Percentiles rank a stretch among this genome's conserved stretches.
phyloP scores from a whole-genome alignment of 106 monocot species.

The Dendrobium catenatum region DNA sequence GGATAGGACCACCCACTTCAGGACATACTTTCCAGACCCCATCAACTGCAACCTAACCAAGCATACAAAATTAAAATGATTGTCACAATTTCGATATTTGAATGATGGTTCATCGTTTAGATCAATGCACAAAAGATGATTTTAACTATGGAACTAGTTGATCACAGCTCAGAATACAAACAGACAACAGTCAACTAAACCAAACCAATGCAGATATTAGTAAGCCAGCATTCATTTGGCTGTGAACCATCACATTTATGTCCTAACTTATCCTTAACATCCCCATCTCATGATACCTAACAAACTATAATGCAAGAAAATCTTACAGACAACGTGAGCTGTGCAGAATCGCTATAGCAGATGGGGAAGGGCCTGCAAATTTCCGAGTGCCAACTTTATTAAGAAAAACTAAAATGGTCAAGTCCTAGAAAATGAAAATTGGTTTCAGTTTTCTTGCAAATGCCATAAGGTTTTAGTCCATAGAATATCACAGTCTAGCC shows the following conservation, averaged over 20 bases:
- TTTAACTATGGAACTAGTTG: not conserved
- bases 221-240: not conserved
- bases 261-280: not conserved
- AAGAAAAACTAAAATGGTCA: no score
- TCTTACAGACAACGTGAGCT: not conserved
- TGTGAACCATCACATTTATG: not conserved
- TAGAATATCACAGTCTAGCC: no score
- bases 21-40: conserved; percentile 89
- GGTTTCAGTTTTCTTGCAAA: no score
- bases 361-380: no score
- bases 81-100: not conserved
- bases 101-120: not conserved
- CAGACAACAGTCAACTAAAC: not conserved
- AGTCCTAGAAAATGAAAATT: no score
- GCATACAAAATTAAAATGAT: not conserved
- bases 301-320: not conserved
- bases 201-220: not conserved
- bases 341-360: no score
- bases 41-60: conserved; percentile 88
- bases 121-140: not conserved
- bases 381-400: no score
- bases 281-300: not conserved
- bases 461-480: no score
- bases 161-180: not conserved
- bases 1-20: conserved; percentile 80